Evolutionary conservation across 768 basidiomycete genomes (phyloP).

Genomic region (Leccinum arenicola): DNA sequence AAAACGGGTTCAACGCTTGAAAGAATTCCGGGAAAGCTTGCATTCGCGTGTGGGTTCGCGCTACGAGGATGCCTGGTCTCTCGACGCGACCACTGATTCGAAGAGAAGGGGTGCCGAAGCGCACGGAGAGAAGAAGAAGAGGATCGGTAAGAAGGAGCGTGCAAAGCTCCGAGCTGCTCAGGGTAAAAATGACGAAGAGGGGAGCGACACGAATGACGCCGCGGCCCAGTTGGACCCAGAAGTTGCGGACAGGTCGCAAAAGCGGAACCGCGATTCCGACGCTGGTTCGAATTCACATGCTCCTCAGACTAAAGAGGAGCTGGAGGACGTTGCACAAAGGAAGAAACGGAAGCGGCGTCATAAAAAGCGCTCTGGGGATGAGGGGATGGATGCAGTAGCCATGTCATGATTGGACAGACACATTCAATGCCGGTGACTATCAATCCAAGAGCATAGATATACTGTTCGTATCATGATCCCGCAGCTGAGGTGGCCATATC

Average conservation of each 20-base stretch:
- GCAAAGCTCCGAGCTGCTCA: constrained; percentile 44
- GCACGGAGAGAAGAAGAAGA: constrained; percentile 46
- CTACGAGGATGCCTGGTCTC: constrained; percentile 20
- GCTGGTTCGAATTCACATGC: constrained; percentile 7
- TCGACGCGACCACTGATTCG: background rate
- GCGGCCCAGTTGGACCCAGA: background rate
- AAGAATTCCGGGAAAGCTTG: constrained; percentile 69
- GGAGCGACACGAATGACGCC: background rate
- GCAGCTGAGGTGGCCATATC: background rate
- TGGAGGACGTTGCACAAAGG: constrained; percentile 13
- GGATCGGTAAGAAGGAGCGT: constrained; percentile 71
- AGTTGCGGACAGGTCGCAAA: constrained; percentile 1
- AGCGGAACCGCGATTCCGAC: constrained; percentile 19
- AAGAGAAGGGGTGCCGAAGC: constrained; percentile 9
- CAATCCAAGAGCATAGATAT: background rate
- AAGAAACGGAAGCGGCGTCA: constrained; percentile 45
- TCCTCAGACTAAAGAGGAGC: constrained; percentile 7
- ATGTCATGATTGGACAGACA: background rate
- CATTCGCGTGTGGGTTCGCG: constrained; percentile 35
- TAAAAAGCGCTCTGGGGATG: constrained; percentile 29
- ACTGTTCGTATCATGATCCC: background rate
- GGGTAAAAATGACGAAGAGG: constrained; percentile 12
- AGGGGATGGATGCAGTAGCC: background rate
- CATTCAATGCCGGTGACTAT: background rate
- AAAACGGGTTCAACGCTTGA: constrained; percentile 59